Base-by-base conservation (phyloP, 2,329 filamentous ascomycete species). In the Scytalidium sp. region DNA sequence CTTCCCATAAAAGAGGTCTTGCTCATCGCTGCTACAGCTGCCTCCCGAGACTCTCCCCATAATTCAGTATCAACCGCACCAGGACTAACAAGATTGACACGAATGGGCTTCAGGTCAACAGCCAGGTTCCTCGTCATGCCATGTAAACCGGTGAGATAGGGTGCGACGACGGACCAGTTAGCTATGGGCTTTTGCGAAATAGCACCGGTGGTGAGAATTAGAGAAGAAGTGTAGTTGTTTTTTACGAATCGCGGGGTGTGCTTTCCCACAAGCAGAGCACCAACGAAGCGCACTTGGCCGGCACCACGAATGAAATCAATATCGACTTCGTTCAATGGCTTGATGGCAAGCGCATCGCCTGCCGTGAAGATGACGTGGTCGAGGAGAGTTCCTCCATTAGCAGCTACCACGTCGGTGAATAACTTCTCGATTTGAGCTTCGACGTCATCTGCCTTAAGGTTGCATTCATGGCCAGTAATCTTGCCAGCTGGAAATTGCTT, bases 71-170 rank as follows among this genome's bases (percentile, higher is more conserved):
- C 61, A 0, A 77, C 70, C 0, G 71, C 69, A 0, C 83, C 84
- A 0, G 82, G 81, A 45, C 66, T 69, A 1, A 87, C 78, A 1
- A 75, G 62, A 59, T 87, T 87, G 32, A 85, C 81, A 2, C 84
- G 68, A 4, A 85, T 65, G 0, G 84, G 84, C 55, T 74, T 75
- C 48, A 88, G 58, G 56, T 87, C 83, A 39, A 85, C 60, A 1
- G 83, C 83, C 22, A 87, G 66, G 3, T 72, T 75, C 1, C 78
- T 70, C 3, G 73, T 69, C 59, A 85, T 70, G 7, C 74, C 71
- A 42, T 80, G 70, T 7, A 79, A 54, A 1, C 74, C 80, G 0
- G 75, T 73, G 0, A 71, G 73, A 43, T 73, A 76, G 2, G 68
- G 66, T 1, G 69, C 70, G 2, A 79, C 56, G 19, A 80, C 66